A percentile compares a stretch with the other conserved stretches of the same genome.
These are phyloP conservation scores for Salvia hispanica DNA, from an alignment of 257 asterid genomes.

Conservation along the genomic window DNA sequence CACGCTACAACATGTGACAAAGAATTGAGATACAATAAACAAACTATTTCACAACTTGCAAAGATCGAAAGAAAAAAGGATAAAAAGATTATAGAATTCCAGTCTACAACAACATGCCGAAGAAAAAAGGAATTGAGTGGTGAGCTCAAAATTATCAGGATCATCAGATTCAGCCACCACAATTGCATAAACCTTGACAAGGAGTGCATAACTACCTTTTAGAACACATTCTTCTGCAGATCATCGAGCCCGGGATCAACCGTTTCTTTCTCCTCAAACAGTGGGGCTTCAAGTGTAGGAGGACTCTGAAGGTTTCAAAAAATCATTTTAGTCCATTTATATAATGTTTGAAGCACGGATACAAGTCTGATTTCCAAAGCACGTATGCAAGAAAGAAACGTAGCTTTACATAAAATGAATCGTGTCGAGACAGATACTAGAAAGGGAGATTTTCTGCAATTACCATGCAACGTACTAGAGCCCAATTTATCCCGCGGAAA, in stretches of 20 bases:
- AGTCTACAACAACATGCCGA: constrained; percentile 19
- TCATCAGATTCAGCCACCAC: constrained; percentile 25
- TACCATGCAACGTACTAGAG: constrained; percentile 94
- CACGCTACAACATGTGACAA: constrained; percentile 24
- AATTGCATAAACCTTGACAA: neutral
- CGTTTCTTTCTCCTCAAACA: constrained; percentile 51
- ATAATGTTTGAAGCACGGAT: neutral
- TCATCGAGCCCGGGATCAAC: constrained; percentile 73
- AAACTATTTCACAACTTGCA: constrained; percentile 35
- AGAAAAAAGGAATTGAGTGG: neutral
- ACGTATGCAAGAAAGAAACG: neutral
- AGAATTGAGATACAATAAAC: constrained; percentile 31
- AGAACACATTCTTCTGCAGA: constrained; percentile 82
- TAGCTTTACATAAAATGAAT: no score
- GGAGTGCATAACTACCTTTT: constrained; percentile 40
- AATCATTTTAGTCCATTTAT: constrained; percentile 27
- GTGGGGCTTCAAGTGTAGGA: constrained; percentile 69
- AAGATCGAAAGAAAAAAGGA: constrained; percentile 6
- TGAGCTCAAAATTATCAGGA: constrained; percentile 15
- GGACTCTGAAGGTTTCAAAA: constrained; percentile 53
- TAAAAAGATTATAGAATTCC: constrained; percentile 6
- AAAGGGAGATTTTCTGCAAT: constrained; percentile 8
- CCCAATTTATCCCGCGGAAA: constrained; percentile 91
- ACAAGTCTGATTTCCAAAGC: neutral
- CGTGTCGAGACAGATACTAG: neutral